Percentiles rank a stretch among this genome's conserved stretches.
phyloP scores from a whole-genome alignment of 2,329 filamentous ascomycete species.

The Thermoascus crustaceus region DNA sequence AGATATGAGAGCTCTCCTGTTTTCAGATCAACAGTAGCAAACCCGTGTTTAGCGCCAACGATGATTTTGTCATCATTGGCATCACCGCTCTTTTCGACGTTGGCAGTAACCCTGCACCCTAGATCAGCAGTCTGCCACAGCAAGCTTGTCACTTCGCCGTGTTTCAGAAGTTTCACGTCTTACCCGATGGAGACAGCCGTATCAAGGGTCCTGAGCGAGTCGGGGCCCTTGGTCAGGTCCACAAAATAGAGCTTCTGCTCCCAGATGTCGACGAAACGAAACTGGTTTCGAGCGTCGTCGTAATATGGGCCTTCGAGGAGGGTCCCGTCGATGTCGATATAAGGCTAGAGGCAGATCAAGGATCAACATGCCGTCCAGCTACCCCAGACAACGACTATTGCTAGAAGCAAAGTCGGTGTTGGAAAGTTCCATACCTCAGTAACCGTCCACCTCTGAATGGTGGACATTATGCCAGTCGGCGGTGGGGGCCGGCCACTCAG shows the following conservation, averaged over 20 bases:
- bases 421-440: no score
- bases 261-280: conserved; percentile 60
- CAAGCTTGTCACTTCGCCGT: conserved; percentile 8
- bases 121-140: conserved; percentile 3
- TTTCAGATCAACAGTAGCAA: conserved; percentile 64
- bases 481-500: no score
- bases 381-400: no score
- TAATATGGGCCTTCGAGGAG: conserved; percentile 36
- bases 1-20: conserved; percentile 50
- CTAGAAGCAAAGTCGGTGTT: no score
- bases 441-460: no score
- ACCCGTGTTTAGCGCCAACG: conserved; percentile 72
- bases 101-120: conserved; percentile 65
- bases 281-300: conserved; percentile 30
- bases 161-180: conserved; percentile 7
- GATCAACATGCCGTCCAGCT: no score
- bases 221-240: conserved; percentile 54
- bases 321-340: conserved; percentile 29
- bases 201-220: conserved; percentile 49
- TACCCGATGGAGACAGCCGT: conserved; percentile 51
- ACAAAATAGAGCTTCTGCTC: conserved; percentile 65
- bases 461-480: no score
- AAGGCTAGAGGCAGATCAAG: no score
- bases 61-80: conserved; percentile 55
- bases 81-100: conserved; percentile 57